A percentile compares a stretch with the other conserved stretches of the same genome.
phyloP scores from a whole-genome alignment of 352 stramenopile species.

The Phytopythium helicoides region DNA sequence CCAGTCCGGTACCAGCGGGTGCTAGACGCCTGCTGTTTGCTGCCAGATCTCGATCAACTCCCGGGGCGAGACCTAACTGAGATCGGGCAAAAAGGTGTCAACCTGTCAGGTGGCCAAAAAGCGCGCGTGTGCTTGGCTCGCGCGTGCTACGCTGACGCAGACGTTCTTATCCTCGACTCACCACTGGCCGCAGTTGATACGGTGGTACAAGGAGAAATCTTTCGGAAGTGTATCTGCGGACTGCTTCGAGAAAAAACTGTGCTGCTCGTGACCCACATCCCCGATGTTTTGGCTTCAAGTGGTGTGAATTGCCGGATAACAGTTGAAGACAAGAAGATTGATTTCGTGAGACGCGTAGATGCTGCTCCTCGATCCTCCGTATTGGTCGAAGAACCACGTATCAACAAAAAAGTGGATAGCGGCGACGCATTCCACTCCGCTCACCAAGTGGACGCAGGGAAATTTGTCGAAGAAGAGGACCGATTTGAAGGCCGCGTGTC shows the following conservation, averaged over 20 bases:
- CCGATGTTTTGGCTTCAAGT: no score
- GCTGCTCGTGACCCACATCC: constrained; percentile 76
- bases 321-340: no score
- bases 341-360: no score
- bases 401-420: no score
- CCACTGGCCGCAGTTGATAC: constrained; percentile 93
- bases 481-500: no score
- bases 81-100: constrained; percentile 96
- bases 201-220: constrained; percentile 93
- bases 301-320: no score
- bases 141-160: constrained; percentile 75
- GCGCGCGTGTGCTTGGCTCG: constrained; percentile 77
- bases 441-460: no score
- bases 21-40: constrained; percentile 45
- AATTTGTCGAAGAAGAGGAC: no score
- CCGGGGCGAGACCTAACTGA: constrained; percentile 90
- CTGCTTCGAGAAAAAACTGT: constrained; percentile 79
- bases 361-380: no score
- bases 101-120: constrained; percentile 93
- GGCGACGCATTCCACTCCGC: no score
- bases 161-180: constrained; percentile 94
- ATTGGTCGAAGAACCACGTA: no score
- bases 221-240: constrained; percentile 64
- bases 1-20: constrained; percentile 48
- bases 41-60: constrained; percentile 52